phyloP scores from a whole-genome alignment of 208 protist species.

The Leishmania lainsoni region DNA sequence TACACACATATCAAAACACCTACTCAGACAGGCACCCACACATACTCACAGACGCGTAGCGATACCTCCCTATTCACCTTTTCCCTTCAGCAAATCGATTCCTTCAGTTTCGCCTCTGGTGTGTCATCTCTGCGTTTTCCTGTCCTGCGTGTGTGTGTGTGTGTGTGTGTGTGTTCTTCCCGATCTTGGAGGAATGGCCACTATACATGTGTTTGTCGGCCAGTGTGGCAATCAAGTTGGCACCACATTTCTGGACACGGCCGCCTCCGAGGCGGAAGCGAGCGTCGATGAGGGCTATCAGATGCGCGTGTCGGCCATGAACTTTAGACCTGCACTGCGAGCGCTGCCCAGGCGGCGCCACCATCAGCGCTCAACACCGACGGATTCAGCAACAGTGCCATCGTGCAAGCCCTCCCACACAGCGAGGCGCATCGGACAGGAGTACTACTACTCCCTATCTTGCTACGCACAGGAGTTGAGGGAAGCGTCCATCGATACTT shows the following conservation, averaged over 20 bases:
- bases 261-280: slow-evolving; percentile 55
- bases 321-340: slow-evolving; percentile 56
- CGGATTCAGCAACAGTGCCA: neutral
- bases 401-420: neutral
- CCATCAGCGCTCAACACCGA: neutral
- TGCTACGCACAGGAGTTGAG: slow-evolving; percentile 8
- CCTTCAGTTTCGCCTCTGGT: neutral
- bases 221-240: slow-evolving; percentile 94
- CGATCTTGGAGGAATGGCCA: slow-evolving; percentile 36
- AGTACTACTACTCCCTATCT: slow-evolving; percentile 32
- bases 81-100: neutral
- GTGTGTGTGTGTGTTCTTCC: neutral
- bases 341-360: neutral
- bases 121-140: neutral
- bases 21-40: too few species aligned
- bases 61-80: neutral
- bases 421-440: neutral
- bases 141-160: neutral
- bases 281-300: slow-evolving; percentile 57
- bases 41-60: neutral
- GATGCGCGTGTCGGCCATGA: slow-evolving; percentile 49
- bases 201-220: slow-evolving; percentile 80
- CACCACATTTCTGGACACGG: slow-evolving; percentile 60
- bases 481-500: neutral
- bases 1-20: neutral